These are phyloP conservation scores for Debaryomyces prosopidis DNA, from an alignment of 805 yeast species.

Conservation along the genomic window DNA sequence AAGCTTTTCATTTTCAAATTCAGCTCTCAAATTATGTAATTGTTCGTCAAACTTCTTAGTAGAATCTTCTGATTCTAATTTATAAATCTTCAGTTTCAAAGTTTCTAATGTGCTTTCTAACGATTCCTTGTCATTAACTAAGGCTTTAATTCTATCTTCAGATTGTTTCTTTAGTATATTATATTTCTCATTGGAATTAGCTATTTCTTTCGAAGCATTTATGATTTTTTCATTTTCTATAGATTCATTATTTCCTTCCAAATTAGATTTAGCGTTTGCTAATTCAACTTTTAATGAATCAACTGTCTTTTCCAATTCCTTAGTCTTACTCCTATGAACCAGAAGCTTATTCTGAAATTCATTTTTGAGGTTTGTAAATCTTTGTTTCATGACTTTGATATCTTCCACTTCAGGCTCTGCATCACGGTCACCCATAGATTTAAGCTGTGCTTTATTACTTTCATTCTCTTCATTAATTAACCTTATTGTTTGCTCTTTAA, in stretches of 20 bases:
- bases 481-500: slow-evolving; percentile 50
- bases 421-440: slow-evolving; percentile 21
- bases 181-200: slow-evolving; percentile 8
- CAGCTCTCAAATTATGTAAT: slow-evolving; percentile 25
- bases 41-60: slow-evolving; percentile 24
- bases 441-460: slow-evolving; percentile 57
- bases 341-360: slow-evolving; percentile 26
- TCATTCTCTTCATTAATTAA: slow-evolving; percentile 53
- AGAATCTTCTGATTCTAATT: background rate
- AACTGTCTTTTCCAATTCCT: slow-evolving; percentile 23
- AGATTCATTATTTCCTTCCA: slow-evolving; percentile 3
- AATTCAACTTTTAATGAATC: slow-evolving; percentile 23
- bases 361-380: slow-evolving; percentile 29
- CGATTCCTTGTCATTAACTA: slow-evolving; percentile 13
- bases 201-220: slow-evolving; percentile 8
- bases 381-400: slow-evolving; percentile 19
- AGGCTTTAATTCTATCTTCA: slow-evolving; percentile 8
- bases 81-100: slow-evolving; percentile 12
- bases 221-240: slow-evolving; percentile 3
- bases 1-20: slow-evolving; percentile 11
- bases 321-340: slow-evolving; percentile 25
- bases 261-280: slow-evolving; percentile 7
- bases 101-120: slow-evolving; percentile 9
- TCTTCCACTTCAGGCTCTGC: slow-evolving; percentile 21
- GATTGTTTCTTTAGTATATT: slow-evolving; percentile 12